These are phyloP conservation scores for Rugosomyces carneus DNA, from an alignment of 1,284 basidiomycete genomes.

Conservation along the genomic window DNA sequence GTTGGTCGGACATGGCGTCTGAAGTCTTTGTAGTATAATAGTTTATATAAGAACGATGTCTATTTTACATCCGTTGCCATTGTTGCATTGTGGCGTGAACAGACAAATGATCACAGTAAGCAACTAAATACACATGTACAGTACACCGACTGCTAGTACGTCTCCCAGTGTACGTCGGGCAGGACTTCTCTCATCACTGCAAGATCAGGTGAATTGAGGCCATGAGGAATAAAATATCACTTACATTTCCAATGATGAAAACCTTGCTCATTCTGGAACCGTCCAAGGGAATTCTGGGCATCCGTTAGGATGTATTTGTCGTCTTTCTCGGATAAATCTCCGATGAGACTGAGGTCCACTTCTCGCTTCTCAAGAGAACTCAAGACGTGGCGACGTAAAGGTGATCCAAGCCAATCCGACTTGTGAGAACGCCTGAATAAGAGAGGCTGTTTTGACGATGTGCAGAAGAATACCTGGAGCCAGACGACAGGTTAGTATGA, in stretches of 20 bases:
- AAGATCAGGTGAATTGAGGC: constrained; percentile 6
- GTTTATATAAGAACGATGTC: too few relatives aligned
- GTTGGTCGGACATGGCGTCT: constrained; percentile 37
- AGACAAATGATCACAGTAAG: too few relatives aligned
- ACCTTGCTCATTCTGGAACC: constrained; percentile 56
- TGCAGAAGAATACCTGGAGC: constrained; percentile 73
- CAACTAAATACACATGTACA: too few relatives aligned
- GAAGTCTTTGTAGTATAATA: constrained; percentile 1
- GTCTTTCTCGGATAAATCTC: constrained; percentile 31
- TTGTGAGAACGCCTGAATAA: constrained; percentile 55
- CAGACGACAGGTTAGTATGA: constrained; percentile 2
- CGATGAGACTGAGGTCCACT: constrained; percentile 43
- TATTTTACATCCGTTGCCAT: neutral
- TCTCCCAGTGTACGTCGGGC: constrained; percentile 57
- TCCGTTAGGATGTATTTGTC: constrained; percentile 54
- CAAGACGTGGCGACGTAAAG: constrained; percentile 52
- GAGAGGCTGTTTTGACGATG: constrained; percentile 48
- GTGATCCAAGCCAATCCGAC: constrained; percentile 61
- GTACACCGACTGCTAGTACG: constrained; percentile 45
- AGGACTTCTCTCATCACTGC: constrained; percentile 57
- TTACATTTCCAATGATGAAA: constrained; percentile 73
- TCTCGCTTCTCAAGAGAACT: constrained; percentile 44
- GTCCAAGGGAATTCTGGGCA: constrained; percentile 49
- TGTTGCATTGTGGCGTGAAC: neutral
- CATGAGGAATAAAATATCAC: constrained; percentile 21